Conservation (phyloP, 331 rosid species). For the Malus hybrid region DNA sequence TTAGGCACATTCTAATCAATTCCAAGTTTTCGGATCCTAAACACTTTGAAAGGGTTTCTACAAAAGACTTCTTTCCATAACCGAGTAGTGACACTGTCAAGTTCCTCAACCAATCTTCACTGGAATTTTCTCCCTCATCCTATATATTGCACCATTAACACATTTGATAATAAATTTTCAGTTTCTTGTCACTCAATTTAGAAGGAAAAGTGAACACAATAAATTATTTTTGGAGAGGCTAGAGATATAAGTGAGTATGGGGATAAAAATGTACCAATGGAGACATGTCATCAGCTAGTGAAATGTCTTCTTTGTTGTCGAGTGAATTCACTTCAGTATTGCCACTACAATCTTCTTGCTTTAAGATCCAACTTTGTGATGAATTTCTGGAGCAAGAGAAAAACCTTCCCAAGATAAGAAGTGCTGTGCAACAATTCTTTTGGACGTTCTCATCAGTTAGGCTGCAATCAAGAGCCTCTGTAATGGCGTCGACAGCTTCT, state of each 20-base stretch:
- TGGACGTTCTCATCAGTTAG: slow-evolving; percentile 37
- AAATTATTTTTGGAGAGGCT: not conserved
- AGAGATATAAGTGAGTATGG: not conserved
- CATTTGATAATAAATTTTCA: slow-evolving; percentile 4
- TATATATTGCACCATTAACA: slow-evolving; percentile 11
- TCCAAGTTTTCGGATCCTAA: slow-evolving; percentile 40
- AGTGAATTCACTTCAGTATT: slow-evolving; percentile 12
- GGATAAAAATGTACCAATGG: slow-evolving; percentile 23
- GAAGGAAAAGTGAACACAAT: not conserved
- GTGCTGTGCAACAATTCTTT: slow-evolving; percentile 53
- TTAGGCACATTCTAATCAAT: slow-evolving; percentile 44
- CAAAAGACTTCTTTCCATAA: slow-evolving; percentile 48
- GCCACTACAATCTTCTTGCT: slow-evolving; percentile 25
- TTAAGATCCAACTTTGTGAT: slow-evolving; percentile 31
- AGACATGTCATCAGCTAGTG: slow-evolving; percentile 16
- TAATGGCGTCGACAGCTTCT: slow-evolving; percentile 50
- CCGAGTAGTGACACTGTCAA: slow-evolving; percentile 44
- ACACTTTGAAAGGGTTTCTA: slow-evolving; percentile 46
- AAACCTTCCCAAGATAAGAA: slow-evolving; percentile 51
- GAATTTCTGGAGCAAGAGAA: slow-evolving; percentile 43
- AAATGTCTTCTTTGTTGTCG: slow-evolving; percentile 25
- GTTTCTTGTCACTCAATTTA: not conserved
- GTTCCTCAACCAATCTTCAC: slow-evolving; percentile 42
- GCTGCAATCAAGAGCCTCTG: slow-evolving; percentile 58
- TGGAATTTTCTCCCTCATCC: slow-evolving; percentile 45